Percentiles rank a stretch among this genome's conserved stretches.
These are phyloP conservation scores for Macadamia integrifolia DNA, from an alignment of 164 flowering plant species.

Conservation along the genomic window DNA sequence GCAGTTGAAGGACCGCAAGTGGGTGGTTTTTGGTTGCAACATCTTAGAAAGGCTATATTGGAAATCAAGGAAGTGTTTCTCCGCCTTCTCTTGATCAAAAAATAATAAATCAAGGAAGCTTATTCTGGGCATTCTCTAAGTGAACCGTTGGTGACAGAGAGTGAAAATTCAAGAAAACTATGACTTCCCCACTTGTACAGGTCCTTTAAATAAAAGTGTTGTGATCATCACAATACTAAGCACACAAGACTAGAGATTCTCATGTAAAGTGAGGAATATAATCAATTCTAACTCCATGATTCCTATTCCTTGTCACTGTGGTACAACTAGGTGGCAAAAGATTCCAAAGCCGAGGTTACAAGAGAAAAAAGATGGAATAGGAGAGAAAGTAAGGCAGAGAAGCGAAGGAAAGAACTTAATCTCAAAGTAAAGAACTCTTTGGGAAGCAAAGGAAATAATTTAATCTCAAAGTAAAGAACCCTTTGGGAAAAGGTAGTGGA, in stretches of 20 bases:
- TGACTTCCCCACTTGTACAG: background rate
- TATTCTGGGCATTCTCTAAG: conserved; percentile 31
- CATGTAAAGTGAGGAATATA: background rate
- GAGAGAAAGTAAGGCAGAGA: too few species aligned
- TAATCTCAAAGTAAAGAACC: background rate
- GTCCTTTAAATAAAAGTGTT: background rate
- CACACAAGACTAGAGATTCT: background rate
- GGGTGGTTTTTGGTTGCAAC: conserved; percentile 34
- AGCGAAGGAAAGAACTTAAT: background rate
- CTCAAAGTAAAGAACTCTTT: background rate
- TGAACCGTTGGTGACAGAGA: background rate
- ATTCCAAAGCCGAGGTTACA: background rate
- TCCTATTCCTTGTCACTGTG: background rate
- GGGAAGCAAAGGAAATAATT: background rate
- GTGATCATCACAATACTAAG: background rate
- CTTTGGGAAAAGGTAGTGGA: too few species aligned
- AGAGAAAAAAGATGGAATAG: background rate
- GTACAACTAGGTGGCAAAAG: background rate
- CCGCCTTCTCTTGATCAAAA: too few species aligned
- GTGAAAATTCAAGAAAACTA: background rate
- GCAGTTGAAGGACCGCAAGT: conserved; percentile 28
- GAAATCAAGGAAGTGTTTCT: conserved; percentile 37
- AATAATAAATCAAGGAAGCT: conserved; percentile 44
- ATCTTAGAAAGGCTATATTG: conserved; percentile 51
- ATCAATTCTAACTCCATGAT: background rate